Evolutionary conservation across 2,329 filamentous ascomycete genomes (phyloP), one percentile per base, ranked within the genome.

Genomic region (Aspergillus oerlinghausenensis): DNA sequence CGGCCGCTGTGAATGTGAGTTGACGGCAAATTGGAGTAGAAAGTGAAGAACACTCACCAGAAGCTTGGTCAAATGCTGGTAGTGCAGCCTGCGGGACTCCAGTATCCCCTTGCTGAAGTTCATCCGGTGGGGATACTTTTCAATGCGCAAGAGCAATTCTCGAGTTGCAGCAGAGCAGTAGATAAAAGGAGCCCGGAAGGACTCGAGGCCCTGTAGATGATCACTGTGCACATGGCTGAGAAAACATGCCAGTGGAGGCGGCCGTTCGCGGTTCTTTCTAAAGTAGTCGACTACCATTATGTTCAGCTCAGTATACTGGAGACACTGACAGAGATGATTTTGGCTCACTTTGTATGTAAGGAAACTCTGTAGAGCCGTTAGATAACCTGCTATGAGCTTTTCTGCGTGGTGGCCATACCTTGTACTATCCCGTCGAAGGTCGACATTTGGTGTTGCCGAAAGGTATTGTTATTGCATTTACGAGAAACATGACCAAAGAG

Each of bases 161-260:
- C 84, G 84, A 0, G 92, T 97, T 0, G 90, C 89, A 0, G 88
- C 81, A 1, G 92, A 96, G 75, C 92, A 97, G 73, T 96, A 97
- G 21, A 97, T 84, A 67, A 96, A 96, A 0, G 90, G 89, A 28
- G 89, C 85, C 49, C 85, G 83, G 54, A 92, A 80, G 11, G 81
- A 84, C 64, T 96, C 91, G 1, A 97, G 80, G 0, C 93, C 92
- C 38, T 82, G 82, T 1, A 97, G 82, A 73, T 97, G 93, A 66
- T 97, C 92, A 61, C 88, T 95, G 70, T 97, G 93, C 2, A 95
- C 86, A 81, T 97, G 93, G 72, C 89, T 95, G 26, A 97, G 80
- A 69, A 97, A 96, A 71, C 88, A 94, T 17, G 89, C 92, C 55
- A 94, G 74, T 0, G 91, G 89, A 3, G 88, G 82, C 17, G 75